phyloP scores from a whole-genome alignment of 768 basidiomycete species.

The Tricholoma sp. region DNA sequence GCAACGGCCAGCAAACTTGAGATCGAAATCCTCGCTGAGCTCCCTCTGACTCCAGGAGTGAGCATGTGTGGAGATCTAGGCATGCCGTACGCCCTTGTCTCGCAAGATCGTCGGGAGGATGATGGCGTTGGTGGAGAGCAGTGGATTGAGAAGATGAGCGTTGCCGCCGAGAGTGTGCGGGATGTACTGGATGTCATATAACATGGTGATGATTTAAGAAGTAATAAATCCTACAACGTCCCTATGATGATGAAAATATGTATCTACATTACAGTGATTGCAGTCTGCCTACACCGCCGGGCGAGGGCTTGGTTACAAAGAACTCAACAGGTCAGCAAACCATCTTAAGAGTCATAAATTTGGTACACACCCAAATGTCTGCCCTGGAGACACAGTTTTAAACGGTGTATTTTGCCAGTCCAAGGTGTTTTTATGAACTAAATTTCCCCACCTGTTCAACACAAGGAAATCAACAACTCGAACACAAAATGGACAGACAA shows the following conservation, averaged over 20 bases:
- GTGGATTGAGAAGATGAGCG: slow-evolving; percentile 14
- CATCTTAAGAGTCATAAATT: background rate
- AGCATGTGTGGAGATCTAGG: slow-evolving; percentile 72
- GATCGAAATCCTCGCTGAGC: slow-evolving; percentile 67
- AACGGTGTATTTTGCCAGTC: slow-evolving; percentile 19
- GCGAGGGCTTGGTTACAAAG: background rate
- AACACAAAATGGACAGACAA: background rate
- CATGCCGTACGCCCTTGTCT: slow-evolving; percentile 14
- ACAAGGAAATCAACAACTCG: background rate
- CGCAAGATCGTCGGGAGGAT: slow-evolving; percentile 7
- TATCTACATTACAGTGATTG: background rate
- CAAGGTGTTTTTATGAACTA: slow-evolving; percentile 19
- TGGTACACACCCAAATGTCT: slow-evolving; percentile 22
- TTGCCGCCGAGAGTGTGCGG: slow-evolving; percentile 12
- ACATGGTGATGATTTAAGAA: background rate
- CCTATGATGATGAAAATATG: background rate
- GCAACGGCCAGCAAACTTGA: slow-evolving; percentile 50
- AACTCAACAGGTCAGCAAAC: background rate
- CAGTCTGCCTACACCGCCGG: background rate
- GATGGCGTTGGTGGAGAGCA: slow-evolving; percentile 9
- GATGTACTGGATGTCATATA: background rate
- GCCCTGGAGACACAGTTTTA: slow-evolving; percentile 12
- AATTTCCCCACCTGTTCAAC: slow-evolving; percentile 33
- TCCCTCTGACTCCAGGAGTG: slow-evolving; percentile 75
- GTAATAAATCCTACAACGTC: background rate